Base-by-base conservation (phyloP, 2,329 filamentous ascomycete species). In the Talaromyces sp. region DNA sequence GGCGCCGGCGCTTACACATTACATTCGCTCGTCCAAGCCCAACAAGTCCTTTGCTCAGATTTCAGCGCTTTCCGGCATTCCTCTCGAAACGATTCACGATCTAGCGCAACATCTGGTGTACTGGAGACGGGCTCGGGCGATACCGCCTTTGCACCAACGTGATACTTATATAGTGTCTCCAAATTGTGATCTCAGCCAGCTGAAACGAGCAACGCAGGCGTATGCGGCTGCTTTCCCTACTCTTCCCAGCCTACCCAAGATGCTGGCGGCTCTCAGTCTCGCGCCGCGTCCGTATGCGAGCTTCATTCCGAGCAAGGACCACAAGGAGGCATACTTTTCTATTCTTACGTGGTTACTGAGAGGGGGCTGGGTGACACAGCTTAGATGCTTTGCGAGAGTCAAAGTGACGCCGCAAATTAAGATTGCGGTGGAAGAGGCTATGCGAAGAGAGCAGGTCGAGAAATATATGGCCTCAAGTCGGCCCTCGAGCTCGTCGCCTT, bases 301-400 rank as follows among this genome's bases (percentile, higher is more conserved):
- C 58, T 88, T 96, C 65, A 92, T 93, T 51, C 93, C 93, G 0
- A 92, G 87, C 69, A 92, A 93, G 72, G 89, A 91, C 68, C 92
- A 97, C 71, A 89, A 93, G 50, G 87, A 88, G 7, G 87, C 88
- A 2, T 99, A 97, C 73, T 88, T 98, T 74, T 85, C 90, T 35
- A 96, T 98, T 74, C 80, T 99, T 27, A 92, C 91, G 24, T 99
- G 93, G 91, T 83, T 99, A 9, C 86, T 98, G 78, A 87, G 93
- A 46, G 89, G 91, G 53, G 92, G 91, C 14, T 96, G 95, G 90
- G 93, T 97, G 0, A 96, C 90, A 0, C 93, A 97, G 73, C 82
- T 99, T 6, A 90, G 92, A 64, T 95, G 91, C 0, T 97, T 96
- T 73, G 91, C 89, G 13, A 96, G 95, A 81, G 86, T 98, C 50